Evolutionary conservation across 2,329 filamentous ascomycete species (phyloP), one percentile per base, ranked within the genome.

Genomic region (Arthrobotrys conoides): DNA sequence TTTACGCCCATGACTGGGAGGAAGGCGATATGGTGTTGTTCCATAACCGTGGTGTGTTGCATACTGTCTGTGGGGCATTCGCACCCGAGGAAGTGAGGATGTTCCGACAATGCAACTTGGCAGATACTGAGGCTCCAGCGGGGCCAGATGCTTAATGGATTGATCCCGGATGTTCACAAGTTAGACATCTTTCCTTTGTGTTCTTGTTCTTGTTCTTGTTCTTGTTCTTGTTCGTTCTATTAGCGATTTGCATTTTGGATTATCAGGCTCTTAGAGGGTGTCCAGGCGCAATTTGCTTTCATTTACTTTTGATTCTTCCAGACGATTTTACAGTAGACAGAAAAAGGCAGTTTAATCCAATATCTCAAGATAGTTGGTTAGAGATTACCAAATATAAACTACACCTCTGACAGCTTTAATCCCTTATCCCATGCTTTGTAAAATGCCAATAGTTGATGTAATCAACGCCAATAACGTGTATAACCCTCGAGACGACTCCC

Each of bases 81-180:
- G 87, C 87, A 6, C 88, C 90, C 61, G 88, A 91, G n/a, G 91
- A 94, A 85, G 89, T 93, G 36, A 85, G 92, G 53, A 83, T 94
- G 76, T 94, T 94, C 83, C 86, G 92, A 80, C 92, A 94, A 86
- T 94, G 92, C 84, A 94, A 94, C 83, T 86, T 94, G 83, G 91
- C 92, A n/a, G 90, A 88, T 2, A 91, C 88, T 76, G 84, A 87
- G 79, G 83, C 88, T 44, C 89, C 89, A 6, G 82, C 87, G 65
- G 89, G 89, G 0, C 88, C 88, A 8, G 81, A 80, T 27, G 81
- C 48, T 53, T 76, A 38, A 67, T 48, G 20, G 18, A n/a, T 64
- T 38, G 55, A 46, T 9, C 5, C 16, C 30, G 18, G 27, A 38
- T 10, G 18, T 4, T 48, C 8, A 59, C n/a, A 9, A 51, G 41